phyloP scores from a whole-genome alignment of 108 stramenopile species.

The Cyclostephanos invisitatus region DNA sequence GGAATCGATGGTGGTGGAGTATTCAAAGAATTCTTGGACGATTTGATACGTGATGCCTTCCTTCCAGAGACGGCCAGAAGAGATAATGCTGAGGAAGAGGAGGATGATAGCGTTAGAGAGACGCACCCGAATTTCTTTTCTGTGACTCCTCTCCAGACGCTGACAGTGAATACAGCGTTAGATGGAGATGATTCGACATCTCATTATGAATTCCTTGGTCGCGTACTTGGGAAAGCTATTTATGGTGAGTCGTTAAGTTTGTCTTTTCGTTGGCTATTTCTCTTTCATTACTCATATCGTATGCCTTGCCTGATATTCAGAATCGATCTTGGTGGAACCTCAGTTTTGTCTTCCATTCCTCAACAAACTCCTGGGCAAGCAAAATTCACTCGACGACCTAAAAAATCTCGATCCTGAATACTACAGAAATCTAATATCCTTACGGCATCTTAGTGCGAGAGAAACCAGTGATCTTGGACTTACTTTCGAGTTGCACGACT shows the following conservation, averaged over 20 bases:
- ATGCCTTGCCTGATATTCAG: slow-evolving; percentile 7
- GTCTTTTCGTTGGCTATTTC: slow-evolving; percentile 46
- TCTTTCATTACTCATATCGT: slow-evolving; percentile 40
- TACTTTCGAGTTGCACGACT: slow-evolving; percentile 59
- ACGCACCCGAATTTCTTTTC: slow-evolving; percentile 63
- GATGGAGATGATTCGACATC: slow-evolving; percentile 39
- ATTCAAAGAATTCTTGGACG: slow-evolving; percentile 94
- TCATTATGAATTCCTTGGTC: slow-evolving; percentile 92
- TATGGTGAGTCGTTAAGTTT: slow-evolving; percentile 68
- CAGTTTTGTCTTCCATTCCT: slow-evolving; percentile 91
- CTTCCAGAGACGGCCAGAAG: slow-evolving; percentile 24
- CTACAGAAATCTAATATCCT: slow-evolving; percentile 82
- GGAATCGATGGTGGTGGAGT: slow-evolving; percentile 99
- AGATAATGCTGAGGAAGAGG: slow-evolving; percentile 24
- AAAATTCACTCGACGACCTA: slow-evolving; percentile 93
- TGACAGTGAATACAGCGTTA: slow-evolving; percentile 65
- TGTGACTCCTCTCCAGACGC: slow-evolving; percentile 70
- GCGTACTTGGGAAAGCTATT: slow-evolving; percentile 95
- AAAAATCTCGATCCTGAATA: slow-evolving; percentile 91
- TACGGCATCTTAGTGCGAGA: slow-evolving; percentile 62
- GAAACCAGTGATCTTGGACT: slow-evolving; percentile 81
- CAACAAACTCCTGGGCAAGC: slow-evolving; percentile 85
- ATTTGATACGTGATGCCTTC: slow-evolving; percentile 85
- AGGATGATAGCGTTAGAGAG: background rate
- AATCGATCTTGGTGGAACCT: slow-evolving; percentile 87